phyloP scores from a whole-genome alignment of 148 eudicot species.

The Simmondsia chinensis region DNA sequence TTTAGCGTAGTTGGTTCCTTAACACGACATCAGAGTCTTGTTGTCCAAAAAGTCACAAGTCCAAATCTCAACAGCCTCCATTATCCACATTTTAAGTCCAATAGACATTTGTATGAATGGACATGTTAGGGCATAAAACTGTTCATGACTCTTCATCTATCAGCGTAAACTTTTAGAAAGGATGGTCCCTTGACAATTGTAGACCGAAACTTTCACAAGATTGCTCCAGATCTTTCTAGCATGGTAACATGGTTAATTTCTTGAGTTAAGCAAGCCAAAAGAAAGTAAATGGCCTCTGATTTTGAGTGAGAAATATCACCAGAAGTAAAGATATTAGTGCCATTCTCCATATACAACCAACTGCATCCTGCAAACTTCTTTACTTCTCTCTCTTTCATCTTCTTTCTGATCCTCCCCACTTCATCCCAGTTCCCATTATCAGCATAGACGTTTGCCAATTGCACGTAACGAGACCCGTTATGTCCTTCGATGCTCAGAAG shows the following conservation, averaged over 20 bases:
- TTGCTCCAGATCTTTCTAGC: conserved; percentile 4
- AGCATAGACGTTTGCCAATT: conserved; percentile 75
- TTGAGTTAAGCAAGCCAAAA: conserved; percentile 33
- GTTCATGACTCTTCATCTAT: no score
- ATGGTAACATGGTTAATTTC: conserved; percentile 21
- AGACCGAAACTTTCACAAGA: no score
- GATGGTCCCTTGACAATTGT: no score
- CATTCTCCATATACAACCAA: conserved; percentile 57
- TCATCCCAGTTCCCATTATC: conserved; percentile 74
- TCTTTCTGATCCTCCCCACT: conserved; percentile 77
- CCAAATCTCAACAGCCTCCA: no score
- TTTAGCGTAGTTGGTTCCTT: no score
- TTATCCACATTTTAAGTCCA: no score
- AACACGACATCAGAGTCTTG: no score
- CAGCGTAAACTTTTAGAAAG: no score
- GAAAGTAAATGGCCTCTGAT: conserved; percentile 41
- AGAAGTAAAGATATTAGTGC: conserved; percentile 48
- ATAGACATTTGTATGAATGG: no score
- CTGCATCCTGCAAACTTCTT: conserved; percentile 81
- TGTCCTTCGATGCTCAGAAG: conserved; percentile 51
- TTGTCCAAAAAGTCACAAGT: no score
- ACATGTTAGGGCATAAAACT: no score
- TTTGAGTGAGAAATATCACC: conserved; percentile 42
- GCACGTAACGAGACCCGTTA: conserved; percentile 62
- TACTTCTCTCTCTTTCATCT: conserved; percentile 72